Percentiles rank a stretch among this genome's conserved stretches.
phyloP scores from a whole-genome alignment of 768 basidiomycete genomes.

The button mushroom (Agaricus bisporus) region DNA sequence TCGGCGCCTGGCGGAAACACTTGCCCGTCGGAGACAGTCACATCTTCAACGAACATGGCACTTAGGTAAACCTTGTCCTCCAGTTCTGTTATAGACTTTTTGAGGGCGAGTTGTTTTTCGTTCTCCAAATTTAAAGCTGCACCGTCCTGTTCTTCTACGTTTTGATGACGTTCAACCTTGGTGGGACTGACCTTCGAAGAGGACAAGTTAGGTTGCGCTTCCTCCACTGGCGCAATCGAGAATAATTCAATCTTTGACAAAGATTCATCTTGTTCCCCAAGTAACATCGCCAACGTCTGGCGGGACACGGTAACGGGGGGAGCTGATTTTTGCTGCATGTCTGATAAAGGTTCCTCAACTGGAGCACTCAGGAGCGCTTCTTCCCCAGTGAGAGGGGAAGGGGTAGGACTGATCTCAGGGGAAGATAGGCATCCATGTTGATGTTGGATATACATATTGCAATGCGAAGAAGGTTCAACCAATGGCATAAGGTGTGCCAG shows the following conservation, averaged over 20 bases:
- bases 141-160: not conserved
- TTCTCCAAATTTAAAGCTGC: not conserved
- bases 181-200: not conserved
- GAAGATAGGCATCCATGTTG: not conserved
- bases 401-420: constrained; percentile 4
- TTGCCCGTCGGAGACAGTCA: constrained; percentile 72
- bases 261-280: not conserved
- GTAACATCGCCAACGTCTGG: constrained; percentile 3
- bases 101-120: not conserved
- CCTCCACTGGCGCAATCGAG: not conserved
- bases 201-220: not conserved
- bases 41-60: constrained; percentile 57
- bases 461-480: not conserved
- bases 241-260: not conserved
- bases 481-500: constrained; percentile 7
- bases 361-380: constrained; percentile 9
- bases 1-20: constrained; percentile 77
- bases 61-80: constrained; percentile 23
- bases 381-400: constrained; percentile 7
- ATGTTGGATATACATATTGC: not conserved
- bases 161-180: not conserved
- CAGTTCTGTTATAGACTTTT: not conserved
- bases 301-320: constrained; percentile 1
- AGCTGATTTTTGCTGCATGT: constrained; percentile 2
- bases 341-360: not conserved